Evolutionary conservation across 2,329 filamentous ascomycete species (phyloP).

Genomic region (Ophiocordyceps camponoti-saundersi): DNA sequence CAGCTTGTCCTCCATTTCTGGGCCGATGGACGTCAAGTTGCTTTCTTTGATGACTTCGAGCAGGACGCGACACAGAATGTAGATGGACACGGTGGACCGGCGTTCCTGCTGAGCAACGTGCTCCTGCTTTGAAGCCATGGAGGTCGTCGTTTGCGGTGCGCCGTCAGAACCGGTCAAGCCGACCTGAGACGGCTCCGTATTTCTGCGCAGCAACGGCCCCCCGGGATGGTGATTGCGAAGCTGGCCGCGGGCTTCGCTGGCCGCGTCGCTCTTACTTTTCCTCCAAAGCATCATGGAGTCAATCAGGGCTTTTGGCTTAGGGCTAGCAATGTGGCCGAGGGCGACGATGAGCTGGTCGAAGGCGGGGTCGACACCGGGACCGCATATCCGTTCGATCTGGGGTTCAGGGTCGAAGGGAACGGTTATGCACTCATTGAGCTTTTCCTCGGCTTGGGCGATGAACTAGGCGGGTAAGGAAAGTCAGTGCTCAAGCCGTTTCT

Average conservation of each 20-base stretch:
- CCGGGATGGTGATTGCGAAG: slow-evolving; percentile 26
- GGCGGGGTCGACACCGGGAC: slow-evolving; percentile 66
- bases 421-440: slow-evolving; percentile 76
- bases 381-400: slow-evolving; percentile 77
- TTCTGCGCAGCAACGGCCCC: slow-evolving; percentile 45
- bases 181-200: slow-evolving; percentile 52
- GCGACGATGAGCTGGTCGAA: slow-evolving; percentile 93
- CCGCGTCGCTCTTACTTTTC: slow-evolving; percentile 85
- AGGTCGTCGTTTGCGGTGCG: slow-evolving; percentile 16
- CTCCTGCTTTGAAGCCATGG: slow-evolving; percentile 42
- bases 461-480: slow-evolving; percentile 36
- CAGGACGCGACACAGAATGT: slow-evolving; percentile 82
- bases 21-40: slow-evolving; percentile 62
- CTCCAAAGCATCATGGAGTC: slow-evolving; percentile 98
- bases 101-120: slow-evolving; percentile 68
- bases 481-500: neutral
- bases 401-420: slow-evolving; percentile 66
- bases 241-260: slow-evolving; percentile 47
- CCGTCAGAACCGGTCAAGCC: slow-evolving; percentile 12
- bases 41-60: slow-evolving; percentile 91
- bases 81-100: slow-evolving; percentile 85
- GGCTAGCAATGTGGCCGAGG: slow-evolving; percentile 82
- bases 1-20: slow-evolving; percentile 84
- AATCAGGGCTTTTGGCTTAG: slow-evolving; percentile 87
- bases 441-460: slow-evolving; percentile 90